A percentile compares a stretch with the other conserved stretches of the same genome.
phyloP scores from a whole-genome alignment of 305 asterid species.

The Solanum hybrid region DNA sequence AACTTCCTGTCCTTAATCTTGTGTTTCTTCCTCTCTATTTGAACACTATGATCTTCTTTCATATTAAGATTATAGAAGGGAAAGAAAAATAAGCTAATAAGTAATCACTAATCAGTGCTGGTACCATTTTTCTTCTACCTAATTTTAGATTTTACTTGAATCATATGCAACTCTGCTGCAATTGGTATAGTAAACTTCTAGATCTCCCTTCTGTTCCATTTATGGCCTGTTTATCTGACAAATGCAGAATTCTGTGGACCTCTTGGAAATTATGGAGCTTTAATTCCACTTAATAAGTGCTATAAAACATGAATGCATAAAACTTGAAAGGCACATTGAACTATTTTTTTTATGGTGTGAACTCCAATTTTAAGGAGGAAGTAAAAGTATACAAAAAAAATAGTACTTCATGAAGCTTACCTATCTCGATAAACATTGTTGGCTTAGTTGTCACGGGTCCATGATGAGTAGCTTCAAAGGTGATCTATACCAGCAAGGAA shows the following conservation, averaged over 20 bases:
- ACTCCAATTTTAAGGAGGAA: not conserved
- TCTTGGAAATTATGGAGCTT: not conserved
- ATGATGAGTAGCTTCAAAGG: constrained; percentile 90
- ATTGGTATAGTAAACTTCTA: not conserved
- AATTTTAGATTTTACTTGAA: not conserved
- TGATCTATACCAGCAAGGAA: constrained; percentile 44
- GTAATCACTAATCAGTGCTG: not conserved
- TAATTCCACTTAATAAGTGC: not conserved
- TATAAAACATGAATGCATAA: not conserved
- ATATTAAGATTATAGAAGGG: not conserved
- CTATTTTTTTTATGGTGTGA: not conserved
- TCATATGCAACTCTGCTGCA: not conserved
- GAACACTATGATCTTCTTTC: not conserved
- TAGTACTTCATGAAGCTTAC: constrained; percentile 20
- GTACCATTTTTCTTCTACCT: not conserved
- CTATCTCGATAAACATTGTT: constrained; percentile 87
- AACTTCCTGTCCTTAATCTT: not conserved
- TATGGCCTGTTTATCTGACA: not conserved
- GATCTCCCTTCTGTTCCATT: not conserved
- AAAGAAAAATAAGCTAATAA: not conserved
- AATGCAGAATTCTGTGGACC: not conserved
- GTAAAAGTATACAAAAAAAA: not conserved
- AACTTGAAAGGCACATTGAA: not conserved
- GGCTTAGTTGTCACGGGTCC: constrained; percentile 85
- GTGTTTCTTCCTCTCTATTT: not conserved